These are phyloP conservation scores for Suillus brevipes DNA, from an alignment of 768 basidiomycete genomes.

Conservation along the genomic window DNA sequence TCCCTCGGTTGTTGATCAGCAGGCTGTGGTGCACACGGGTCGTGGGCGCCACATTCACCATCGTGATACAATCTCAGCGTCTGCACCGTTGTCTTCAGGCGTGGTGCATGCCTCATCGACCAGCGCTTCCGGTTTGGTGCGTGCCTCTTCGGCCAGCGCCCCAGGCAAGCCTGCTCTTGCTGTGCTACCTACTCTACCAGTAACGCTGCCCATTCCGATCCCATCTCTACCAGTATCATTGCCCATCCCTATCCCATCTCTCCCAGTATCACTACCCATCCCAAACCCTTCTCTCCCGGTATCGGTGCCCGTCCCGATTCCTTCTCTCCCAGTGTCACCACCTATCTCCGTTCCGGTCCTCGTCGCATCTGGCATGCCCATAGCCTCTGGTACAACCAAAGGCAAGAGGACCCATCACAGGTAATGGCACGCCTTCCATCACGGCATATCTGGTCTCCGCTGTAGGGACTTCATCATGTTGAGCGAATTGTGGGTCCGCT, in stretches of 20 bases:
- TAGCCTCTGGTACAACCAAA: not conserved
- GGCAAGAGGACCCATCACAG: not conserved
- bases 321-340: not conserved
- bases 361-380: not conserved
- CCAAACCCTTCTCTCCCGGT: not conserved
- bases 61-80: not conserved
- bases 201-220: not conserved
- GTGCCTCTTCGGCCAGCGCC: not conserved
- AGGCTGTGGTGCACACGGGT: not conserved
- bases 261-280: not conserved
- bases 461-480: not conserved
- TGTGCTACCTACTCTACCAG: not conserved
- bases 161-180: constrained; percentile 1
- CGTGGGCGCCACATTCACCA: not conserved
- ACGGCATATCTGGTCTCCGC: not conserved
- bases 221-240: not conserved
- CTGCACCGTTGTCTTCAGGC: not conserved
- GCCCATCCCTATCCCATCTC: not conserved
- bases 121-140: not conserved
- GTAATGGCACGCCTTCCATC: not conserved
- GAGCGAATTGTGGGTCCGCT: constrained; percentile 1
- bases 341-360: not conserved
- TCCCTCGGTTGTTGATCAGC: not conserved
- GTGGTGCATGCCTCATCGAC: not conserved
- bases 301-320: not conserved